phyloP scores from a whole-genome alignment of 306 rosid genomes.

The Glycine latifolia region DNA sequence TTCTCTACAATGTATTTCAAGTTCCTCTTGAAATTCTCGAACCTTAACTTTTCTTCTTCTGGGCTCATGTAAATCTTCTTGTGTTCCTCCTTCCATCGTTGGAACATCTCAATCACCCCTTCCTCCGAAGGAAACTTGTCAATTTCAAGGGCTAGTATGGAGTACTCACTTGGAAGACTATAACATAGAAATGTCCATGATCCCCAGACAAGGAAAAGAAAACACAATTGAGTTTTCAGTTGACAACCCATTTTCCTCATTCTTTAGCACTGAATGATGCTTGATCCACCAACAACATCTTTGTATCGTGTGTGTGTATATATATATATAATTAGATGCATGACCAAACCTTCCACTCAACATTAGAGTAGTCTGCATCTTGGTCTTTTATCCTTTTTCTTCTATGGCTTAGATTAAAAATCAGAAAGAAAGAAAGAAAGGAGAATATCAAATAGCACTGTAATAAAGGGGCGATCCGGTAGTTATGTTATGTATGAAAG shows the following conservation, averaged over 20 bases:
- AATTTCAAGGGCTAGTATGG: conserved; percentile 52
- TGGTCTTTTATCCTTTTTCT: too few relatives aligned
- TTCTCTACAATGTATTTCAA: conserved; percentile 63
- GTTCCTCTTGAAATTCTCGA: conserved; percentile 73
- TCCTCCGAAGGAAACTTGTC: conserved; percentile 62
- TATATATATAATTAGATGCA: conserved; percentile 43
- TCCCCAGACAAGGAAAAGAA: conserved; percentile 55
- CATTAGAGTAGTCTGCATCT: background rate
- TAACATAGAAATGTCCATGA: conserved; percentile 50
- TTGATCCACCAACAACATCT: conserved; percentile 8
- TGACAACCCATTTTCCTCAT: conserved; percentile 58
- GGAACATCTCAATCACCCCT: conserved; percentile 66
- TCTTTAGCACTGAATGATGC: background rate
- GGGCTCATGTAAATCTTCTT: conserved; percentile 54
- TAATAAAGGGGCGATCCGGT: background rate
- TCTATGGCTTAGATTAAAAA: too few relatives aligned
- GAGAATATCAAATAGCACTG: background rate
- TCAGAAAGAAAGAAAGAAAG: too few relatives aligned
- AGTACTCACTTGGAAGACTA: conserved; percentile 58
- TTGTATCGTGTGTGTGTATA: too few relatives aligned
- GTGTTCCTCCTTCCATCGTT: conserved; percentile 66
- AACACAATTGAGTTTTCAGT: conserved; percentile 41
- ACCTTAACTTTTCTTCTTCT: conserved; percentile 64
- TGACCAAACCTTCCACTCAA: conserved; percentile 70
- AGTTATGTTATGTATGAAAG: conserved; percentile 1